These are phyloP conservation scores for Staphylotrichum longicolle DNA, from an alignment of 495 filamentous ascomycete species.

Conservation along the genomic window DNA sequence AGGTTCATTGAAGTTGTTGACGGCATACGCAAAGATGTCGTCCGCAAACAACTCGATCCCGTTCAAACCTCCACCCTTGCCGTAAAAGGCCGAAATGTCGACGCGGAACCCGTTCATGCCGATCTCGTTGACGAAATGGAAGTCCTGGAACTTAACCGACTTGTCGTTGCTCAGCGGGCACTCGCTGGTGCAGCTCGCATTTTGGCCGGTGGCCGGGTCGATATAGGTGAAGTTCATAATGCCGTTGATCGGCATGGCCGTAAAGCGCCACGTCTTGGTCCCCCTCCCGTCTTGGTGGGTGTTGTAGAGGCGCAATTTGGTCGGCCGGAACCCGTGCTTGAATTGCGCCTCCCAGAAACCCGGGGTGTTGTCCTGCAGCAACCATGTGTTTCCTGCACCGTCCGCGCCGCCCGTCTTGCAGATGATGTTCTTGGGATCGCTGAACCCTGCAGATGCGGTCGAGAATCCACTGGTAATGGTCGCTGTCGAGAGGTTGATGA, in stretches of 20 bases:
- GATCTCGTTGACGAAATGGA: slow-evolving; percentile 80
- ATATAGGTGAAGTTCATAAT: slow-evolving; percentile 96
- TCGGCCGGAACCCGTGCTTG: slow-evolving; percentile 75
- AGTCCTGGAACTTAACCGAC: slow-evolving; percentile 73
- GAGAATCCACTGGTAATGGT: slow-evolving; percentile 65
- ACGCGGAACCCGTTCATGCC: slow-evolving; percentile 88
- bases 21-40: slow-evolving; percentile 79
- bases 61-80: slow-evolving; percentile 78
- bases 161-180: slow-evolving; percentile 75
- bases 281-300: slow-evolving; percentile 82
- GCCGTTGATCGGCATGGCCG: slow-evolving; percentile 76
- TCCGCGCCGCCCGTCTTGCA: slow-evolving; percentile 68
- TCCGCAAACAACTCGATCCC: slow-evolving; percentile 90
- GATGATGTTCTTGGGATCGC: slow-evolving; percentile 77
- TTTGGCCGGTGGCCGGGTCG: slow-evolving; percentile 64
- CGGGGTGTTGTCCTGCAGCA: slow-evolving; percentile 72
- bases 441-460: slow-evolving; percentile 61
- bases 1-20: slow-evolving; percentile 86
- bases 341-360: slow-evolving; percentile 86
- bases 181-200: slow-evolving; percentile 66
- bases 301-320: slow-evolving; percentile 86
- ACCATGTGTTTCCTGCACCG: slow-evolving; percentile 74
- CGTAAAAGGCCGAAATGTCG: slow-evolving; percentile 83
- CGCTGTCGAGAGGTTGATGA: slow-evolving; percentile 79
- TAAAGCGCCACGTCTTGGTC: slow-evolving; percentile 80